Conservation (phyloP, 257 asterid genomes). For the Plantago ovata region DNA sequence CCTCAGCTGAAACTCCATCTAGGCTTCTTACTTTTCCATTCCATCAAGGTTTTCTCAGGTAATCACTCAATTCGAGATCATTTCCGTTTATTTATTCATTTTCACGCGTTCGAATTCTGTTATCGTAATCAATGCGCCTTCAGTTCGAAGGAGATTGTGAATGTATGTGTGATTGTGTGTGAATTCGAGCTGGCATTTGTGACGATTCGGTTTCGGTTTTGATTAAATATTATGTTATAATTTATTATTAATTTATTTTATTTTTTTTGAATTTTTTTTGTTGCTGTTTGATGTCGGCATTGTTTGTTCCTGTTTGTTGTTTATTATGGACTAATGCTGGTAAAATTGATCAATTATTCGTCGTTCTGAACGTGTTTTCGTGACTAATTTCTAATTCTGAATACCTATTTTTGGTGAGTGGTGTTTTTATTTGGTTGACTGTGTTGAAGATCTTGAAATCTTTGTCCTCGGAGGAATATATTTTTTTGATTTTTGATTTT, state of each 20-base stretch:
- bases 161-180: constrained; percentile 18
- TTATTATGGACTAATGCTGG: constrained; percentile 1
- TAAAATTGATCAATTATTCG: constrained; percentile 1
- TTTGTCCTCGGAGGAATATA: too few species aligned
- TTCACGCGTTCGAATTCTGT: neutral
- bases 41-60: constrained; percentile 35
- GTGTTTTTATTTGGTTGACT: constrained; percentile 14
- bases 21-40: constrained; percentile 29
- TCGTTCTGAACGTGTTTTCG: neutral
- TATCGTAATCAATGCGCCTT: neutral
- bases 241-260: too few species aligned
- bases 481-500: too few species aligned
- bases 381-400: constrained; percentile 5
- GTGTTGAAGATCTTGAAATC: constrained; percentile 21
- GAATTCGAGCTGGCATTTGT: constrained; percentile 10
- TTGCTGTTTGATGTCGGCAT: neutral
- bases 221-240: too few species aligned
- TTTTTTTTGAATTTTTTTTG: too few species aligned
- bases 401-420: too few species aligned
- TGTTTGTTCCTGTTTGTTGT: constrained; percentile 7
- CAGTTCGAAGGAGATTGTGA: neutral
- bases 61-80: neutral
- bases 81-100: neutral
- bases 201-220: neutral
- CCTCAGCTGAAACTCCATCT: constrained; percentile 46